A percentile compares a stretch with the other conserved stretches of the same genome.
These are phyloP conservation scores for Pestalotiopsis fici DNA, from an alignment of 2,329 filamentous ascomycete genomes.

Conservation along the genomic window DNA sequence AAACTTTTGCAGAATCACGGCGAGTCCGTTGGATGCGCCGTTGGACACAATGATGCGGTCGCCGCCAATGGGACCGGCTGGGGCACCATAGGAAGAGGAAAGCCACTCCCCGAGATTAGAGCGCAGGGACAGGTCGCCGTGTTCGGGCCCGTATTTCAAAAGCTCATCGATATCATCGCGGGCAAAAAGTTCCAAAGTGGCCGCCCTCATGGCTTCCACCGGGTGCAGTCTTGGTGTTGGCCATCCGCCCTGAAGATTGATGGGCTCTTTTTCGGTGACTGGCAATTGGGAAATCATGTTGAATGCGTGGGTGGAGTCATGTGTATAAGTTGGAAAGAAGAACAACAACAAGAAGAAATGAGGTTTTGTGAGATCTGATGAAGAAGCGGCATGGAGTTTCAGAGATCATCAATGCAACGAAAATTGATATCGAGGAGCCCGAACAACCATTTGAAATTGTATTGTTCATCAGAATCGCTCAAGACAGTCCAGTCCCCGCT, in stretches of 20 bases:
- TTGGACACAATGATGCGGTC: constrained; percentile 63
- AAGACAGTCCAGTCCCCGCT: too few relatives aligned
- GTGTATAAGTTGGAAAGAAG: too few relatives aligned
- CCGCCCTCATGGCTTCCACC: background rate
- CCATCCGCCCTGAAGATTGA: background rate
- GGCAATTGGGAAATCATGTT: background rate
- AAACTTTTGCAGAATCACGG: constrained; percentile 61
- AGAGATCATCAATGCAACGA: too few relatives aligned
- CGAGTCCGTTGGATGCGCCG: constrained; percentile 66
- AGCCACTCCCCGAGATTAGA: background rate
- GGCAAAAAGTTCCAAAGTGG: background rate
- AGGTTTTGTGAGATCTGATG: too few relatives aligned
- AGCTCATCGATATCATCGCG: background rate
- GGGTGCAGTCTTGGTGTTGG: background rate
- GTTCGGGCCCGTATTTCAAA: background rate
- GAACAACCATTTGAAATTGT: too few relatives aligned
- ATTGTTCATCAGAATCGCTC: too few relatives aligned
- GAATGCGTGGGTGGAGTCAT: too few relatives aligned
- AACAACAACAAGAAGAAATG: too few relatives aligned
- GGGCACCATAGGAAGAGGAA: background rate
- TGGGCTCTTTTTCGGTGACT: background rate
- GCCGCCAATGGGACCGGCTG: constrained; percentile 36
- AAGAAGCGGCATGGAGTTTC: too few relatives aligned
- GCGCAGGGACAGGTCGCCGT: background rate
- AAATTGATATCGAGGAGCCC: too few relatives aligned